A percentile compares a stretch with the other conserved stretches of the same genome.
Conservation (phyloP, 257 asterid species). For the Plectranthus barbatus region DNA sequence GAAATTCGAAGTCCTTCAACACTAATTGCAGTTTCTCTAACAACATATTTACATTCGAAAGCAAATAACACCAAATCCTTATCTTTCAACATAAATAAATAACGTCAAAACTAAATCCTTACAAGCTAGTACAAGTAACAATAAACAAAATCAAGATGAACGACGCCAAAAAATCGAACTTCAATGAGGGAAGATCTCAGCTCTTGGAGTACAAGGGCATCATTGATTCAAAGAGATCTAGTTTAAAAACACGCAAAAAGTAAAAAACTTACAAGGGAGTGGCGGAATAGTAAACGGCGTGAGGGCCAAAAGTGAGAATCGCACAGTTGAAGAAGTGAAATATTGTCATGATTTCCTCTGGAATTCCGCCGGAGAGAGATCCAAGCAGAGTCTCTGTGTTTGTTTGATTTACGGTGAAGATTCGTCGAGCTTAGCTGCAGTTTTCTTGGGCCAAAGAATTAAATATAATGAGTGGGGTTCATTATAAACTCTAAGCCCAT, state of each 20-base stretch:
- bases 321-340: constrained; percentile 99
- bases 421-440: not conserved
- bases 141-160: not conserved
- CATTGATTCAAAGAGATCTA: constrained; percentile 21
- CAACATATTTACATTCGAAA: not conserved
- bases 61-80: not conserved
- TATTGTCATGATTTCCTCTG: constrained; percentile 48
- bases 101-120: not conserved
- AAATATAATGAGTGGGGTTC: not conserved
- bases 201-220: not conserved
- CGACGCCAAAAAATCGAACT: not conserved
- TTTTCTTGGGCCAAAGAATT: not conserved
- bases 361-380: constrained; percentile 15
- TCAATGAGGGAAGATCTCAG: not conserved
- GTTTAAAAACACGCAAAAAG: not conserved
- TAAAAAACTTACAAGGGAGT: constrained; percentile 66
- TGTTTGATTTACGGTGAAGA: not conserved
- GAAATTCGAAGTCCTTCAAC: not conserved
- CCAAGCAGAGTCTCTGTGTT: constrained; percentile 1
- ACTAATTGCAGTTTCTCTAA: not conserved
- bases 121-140: not conserved
- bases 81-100: not conserved
- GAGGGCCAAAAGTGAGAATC: constrained; percentile 93
- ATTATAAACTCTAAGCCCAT: not conserved
- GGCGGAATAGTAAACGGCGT: constrained; percentile 96